Base-by-base conservation (phyloP, 768 basidiomycete species). In the Termitomyces eurrhizus region DNA sequence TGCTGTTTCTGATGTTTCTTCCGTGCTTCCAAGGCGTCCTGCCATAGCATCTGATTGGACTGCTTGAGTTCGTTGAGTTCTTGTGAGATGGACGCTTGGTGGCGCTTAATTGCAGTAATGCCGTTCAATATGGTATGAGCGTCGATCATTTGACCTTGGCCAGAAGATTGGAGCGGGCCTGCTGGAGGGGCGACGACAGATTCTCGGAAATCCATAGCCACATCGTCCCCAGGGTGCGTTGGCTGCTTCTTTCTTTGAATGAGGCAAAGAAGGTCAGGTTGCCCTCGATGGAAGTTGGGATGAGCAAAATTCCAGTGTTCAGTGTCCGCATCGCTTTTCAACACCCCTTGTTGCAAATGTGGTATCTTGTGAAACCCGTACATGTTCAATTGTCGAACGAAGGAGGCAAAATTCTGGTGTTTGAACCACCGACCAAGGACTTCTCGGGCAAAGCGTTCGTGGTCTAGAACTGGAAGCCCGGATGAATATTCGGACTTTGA, bases 371-470 rank as follows among this genome's bases (percentile, higher is more conserved):
- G 91, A 72, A 95, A 94, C 57, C 92, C 92, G 73, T 95, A 97
- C 91, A 95, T 95, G 80, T 95, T 97, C 65, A 95, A 81, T 70
- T 97, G 93, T 14, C 93, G 83, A 18, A 95, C 93, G 67, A 97
- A 97, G 37, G 89, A 91, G 59, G 85, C 84, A 74, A 97, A 98
- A 72, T 96, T 97, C 62, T 90, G 87, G 76, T 98, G 97, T 72
- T 99, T 99, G 86, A 98, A 99, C 87, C 90, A 98, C 46, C 87
- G 84, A 3, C 93, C 93, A 7, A 98, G 84, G 36, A 97, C 85
- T 73, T 96, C 90, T 42, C 86, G 85, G 2, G 93, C 90, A 70
- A 98, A 92, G 33, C 87, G 87, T 71, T 96, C 93, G 67, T 92
- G 90, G 73, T 96, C 92, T 41, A 93, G 85, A 33, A 98, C 95